A percentile compares a stretch with the other conserved stretches of the same genome.
phyloP scores from a whole-genome alignment of 2,329 filamentous ascomycete genomes.

The Talaromyces sp. region DNA sequence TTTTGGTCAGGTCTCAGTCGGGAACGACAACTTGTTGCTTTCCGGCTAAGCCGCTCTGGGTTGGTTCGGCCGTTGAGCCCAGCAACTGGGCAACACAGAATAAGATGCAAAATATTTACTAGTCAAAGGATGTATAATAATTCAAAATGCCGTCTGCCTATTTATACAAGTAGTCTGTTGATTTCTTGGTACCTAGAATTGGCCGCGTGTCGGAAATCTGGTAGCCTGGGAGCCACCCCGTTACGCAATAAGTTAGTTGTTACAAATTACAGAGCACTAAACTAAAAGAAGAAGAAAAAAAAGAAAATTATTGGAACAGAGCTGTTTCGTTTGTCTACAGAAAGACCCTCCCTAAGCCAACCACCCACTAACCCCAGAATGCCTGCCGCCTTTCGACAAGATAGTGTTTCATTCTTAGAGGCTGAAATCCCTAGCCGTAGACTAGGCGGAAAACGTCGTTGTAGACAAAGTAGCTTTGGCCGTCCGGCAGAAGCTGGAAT shows the following conservation, averaged over 20 bases:
- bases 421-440: constrained; percentile 41
- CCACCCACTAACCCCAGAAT: neutral
- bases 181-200: neutral
- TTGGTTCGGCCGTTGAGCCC: neutral
- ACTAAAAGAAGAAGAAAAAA: neutral
- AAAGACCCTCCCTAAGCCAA: neutral
- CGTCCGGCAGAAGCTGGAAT: constrained; percentile 76
- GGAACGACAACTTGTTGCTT: neutral
- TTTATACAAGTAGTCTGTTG: neutral
- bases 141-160: neutral
- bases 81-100: neutral
- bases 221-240: neutral
- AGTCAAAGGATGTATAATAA: neutral
- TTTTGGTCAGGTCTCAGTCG: neutral
- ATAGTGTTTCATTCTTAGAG: neutral
- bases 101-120: neutral
- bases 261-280: neutral
- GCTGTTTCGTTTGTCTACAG: neutral
- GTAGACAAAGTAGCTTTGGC: constrained; percentile 71
- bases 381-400: neutral
- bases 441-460: constrained; percentile 96
- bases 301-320: neutral
- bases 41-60: neutral
- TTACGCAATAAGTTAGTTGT: neutral
- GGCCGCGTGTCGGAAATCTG: neutral